Evolutionary conservation across 129 eudicot species (phyloP).

Genomic region (Flaveria robusta): DNA sequence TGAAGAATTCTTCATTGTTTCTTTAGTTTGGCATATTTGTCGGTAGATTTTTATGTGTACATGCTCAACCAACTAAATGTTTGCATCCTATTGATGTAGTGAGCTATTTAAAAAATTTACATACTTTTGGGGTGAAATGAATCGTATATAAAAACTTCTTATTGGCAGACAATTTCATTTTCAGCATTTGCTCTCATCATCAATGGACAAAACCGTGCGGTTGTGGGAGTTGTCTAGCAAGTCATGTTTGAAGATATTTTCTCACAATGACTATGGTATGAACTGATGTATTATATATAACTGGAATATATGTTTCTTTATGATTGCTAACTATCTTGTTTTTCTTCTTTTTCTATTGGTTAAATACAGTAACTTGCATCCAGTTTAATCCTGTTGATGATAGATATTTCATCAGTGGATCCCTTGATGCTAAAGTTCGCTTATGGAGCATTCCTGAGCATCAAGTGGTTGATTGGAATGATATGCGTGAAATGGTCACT

Average conservation of each 20-base stretch:
- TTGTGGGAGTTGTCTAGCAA: constrained; percentile 91
- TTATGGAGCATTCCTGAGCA: constrained; percentile 97
- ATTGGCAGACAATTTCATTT: constrained; percentile 29
- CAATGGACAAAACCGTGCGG: constrained; percentile 98
- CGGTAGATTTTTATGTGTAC: not conserved
- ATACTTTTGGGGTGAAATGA: constrained; percentile 1
- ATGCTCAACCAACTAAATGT: constrained; percentile 7
- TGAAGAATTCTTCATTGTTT: not conserved
- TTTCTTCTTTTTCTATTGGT: constrained; percentile 1
- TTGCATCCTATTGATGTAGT: constrained; percentile 11
- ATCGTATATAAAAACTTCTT: constrained; percentile 24
- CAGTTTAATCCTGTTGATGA: constrained; percentile 98
- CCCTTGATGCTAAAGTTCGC: constrained; percentile 97
- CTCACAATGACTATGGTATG: constrained; percentile 97
- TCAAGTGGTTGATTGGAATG: constrained; percentile 98
- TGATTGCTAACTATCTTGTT: constrained; percentile 9
- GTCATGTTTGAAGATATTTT: constrained; percentile 84
- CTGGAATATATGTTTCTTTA: not conserved
- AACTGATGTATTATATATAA: not conserved
- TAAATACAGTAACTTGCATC: constrained; percentile 87
- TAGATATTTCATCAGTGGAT: constrained; percentile 94
- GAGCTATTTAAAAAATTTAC: not conserved
- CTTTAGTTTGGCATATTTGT: constrained; percentile 2
- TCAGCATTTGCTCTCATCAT: constrained; percentile 95
- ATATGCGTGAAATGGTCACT: constrained; percentile 98